Evolutionary conservation across 164 flowering plant genomes (phyloP).

Genomic region (Vitis cinerea): DNA sequence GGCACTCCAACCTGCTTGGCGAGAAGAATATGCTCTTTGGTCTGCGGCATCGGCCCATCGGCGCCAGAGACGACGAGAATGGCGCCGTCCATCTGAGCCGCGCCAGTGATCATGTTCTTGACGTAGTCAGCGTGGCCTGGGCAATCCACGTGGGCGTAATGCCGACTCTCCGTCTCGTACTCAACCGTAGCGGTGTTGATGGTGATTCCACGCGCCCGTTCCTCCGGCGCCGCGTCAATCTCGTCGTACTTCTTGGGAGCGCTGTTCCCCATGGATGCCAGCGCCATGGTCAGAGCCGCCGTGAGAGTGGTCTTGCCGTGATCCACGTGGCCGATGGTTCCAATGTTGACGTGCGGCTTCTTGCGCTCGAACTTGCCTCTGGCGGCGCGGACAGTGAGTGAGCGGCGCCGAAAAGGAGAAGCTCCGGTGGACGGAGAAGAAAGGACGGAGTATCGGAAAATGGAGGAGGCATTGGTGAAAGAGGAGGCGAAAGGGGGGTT

Average conservation of each 20-base stretch:
- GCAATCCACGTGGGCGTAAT: slow-evolving; percentile 71
- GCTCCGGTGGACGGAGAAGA: slow-evolving; percentile 10
- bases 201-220: slow-evolving; percentile 59
- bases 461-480: slow-evolving; percentile 17
- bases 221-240: slow-evolving; percentile 72
- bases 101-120: slow-evolving; percentile 78
- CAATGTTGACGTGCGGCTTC: slow-evolving; percentile 70
- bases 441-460: slow-evolving; percentile 9
- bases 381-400: slow-evolving; percentile 52
- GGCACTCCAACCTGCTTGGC: slow-evolving; percentile 78
- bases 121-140: slow-evolving; percentile 78
- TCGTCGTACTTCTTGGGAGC: slow-evolving; percentile 72
- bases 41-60: slow-evolving; percentile 77
- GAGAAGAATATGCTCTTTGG: slow-evolving; percentile 61
- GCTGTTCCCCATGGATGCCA: slow-evolving; percentile 47
- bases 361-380: slow-evolving; percentile 67
- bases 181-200: slow-evolving; percentile 68
- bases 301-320: slow-evolving; percentile 76
- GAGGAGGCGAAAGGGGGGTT: slow-evolving; percentile 24
- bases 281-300: slow-evolving; percentile 67
- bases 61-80: slow-evolving; percentile 67
- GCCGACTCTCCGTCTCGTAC: slow-evolving; percentile 66
- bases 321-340: slow-evolving; percentile 75
- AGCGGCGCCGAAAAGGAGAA: slow-evolving; percentile 16
- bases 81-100: slow-evolving; percentile 77